phyloP scores from a whole-genome alignment of 495 filamentous ascomycete genomes.

The Xylaria venustula region DNA sequence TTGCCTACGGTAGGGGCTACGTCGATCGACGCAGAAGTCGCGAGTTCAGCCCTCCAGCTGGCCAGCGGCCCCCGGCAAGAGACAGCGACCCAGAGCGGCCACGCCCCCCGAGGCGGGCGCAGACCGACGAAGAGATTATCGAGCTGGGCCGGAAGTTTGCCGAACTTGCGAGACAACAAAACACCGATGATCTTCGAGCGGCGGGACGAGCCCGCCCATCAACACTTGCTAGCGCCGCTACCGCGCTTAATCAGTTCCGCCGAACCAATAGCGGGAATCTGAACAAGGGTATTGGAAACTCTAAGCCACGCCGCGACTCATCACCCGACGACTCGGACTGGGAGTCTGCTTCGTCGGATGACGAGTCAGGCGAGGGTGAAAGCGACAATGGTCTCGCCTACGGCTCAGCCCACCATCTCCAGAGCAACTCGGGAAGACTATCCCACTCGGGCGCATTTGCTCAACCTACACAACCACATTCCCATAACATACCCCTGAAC shows the following conservation, averaged over 20 bases:
- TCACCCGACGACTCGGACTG: constrained; percentile 40
- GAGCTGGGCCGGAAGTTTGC: constrained; percentile 46
- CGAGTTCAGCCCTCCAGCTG: constrained; percentile 20
- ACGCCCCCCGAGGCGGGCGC: constrained; percentile 24
- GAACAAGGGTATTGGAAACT: constrained; percentile 37
- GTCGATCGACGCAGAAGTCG: constrained; percentile 38
- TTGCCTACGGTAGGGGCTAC: constrained; percentile 57
- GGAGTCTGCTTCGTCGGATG: constrained; percentile 47
- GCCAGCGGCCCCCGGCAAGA: neutral
- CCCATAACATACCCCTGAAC: constrained; percentile 24
- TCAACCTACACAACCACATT: constrained; percentile 13
- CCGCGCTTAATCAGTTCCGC: constrained; percentile 34
- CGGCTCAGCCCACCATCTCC: constrained; percentile 32
- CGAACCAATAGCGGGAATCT: constrained; percentile 33
- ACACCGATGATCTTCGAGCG: constrained; percentile 39
- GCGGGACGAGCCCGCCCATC: constrained; percentile 40
- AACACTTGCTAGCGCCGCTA: constrained; percentile 33
- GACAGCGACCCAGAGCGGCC: constrained; percentile 12
- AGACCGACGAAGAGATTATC: constrained; percentile 51
- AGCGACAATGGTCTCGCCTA: constrained; percentile 47
- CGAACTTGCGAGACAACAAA: constrained; percentile 43
- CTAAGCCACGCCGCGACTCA: constrained; percentile 32
- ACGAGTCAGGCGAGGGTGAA: constrained; percentile 34
- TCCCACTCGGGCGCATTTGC: constrained; percentile 24
- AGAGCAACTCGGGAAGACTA: constrained; percentile 6